Percentiles rank a stretch among this genome's conserved stretches.
phyloP scores from a whole-genome alignment of 2,329 filamentous ascomycete genomes.

The Colletotrichum cordylinicola region DNA sequence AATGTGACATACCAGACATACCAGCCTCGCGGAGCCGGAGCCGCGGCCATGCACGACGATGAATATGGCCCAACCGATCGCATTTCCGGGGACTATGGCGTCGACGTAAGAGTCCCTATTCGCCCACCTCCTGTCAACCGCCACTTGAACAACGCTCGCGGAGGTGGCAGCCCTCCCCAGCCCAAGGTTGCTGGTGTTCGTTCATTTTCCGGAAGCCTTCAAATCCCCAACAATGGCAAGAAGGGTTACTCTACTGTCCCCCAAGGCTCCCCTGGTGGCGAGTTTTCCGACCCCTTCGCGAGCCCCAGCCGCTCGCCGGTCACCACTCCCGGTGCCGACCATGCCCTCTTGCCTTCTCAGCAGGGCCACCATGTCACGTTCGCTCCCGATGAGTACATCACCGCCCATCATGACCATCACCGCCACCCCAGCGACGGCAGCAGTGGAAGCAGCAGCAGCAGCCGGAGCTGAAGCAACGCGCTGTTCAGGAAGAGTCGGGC shows the following conservation, averaged over 20 bases:
- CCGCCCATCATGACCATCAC: background rate
- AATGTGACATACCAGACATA: background rate
- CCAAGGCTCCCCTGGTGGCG: background rate
- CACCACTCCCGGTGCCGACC: background rate
- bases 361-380: constrained; percentile 2
- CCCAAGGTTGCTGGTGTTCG: constrained; percentile 3
- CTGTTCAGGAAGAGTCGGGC: background rate
- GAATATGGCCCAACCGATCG: background rate
- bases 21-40: background rate
- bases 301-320: background rate
- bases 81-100: background rate
- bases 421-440: background rate
- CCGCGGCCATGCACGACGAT: background rate
- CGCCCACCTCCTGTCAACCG: constrained; percentile 8
- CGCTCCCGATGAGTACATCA: background rate
- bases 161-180: background rate
- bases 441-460: background rate
- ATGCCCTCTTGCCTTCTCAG: background rate
- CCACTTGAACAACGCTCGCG: constrained; percentile 11
- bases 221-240: background rate
- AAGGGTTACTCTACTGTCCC: constrained; percentile 1
- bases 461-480: background rate
- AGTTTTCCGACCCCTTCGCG: constrained; percentile 12
- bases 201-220: background rate
- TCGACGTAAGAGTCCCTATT: constrained; percentile 4